Percentiles rank a stretch among this genome's conserved stretches.
phyloP scores from a whole-genome alignment of 768 basidiomycete genomes.

The Termitomyces heimii region DNA sequence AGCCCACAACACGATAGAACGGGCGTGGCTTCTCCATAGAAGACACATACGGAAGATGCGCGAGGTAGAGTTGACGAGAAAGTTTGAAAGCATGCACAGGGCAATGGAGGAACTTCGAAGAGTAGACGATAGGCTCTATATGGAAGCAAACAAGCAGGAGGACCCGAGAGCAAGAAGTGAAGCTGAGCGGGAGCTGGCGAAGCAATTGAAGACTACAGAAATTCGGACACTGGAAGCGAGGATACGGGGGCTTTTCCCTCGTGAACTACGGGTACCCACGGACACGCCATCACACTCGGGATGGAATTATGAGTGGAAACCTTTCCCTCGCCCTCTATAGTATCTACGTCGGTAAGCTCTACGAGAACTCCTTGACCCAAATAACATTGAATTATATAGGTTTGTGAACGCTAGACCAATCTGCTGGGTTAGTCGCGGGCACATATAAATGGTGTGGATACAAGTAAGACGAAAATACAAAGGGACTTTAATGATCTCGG shows the following conservation, averaged over 20 bases:
- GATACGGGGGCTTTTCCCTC: constrained; percentile 78
- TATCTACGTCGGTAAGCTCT: constrained; percentile 14
- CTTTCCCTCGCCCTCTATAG: constrained; percentile 49
- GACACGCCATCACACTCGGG: constrained; percentile 79
- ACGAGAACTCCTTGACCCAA: background rate
- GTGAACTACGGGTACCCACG: constrained; percentile 80
- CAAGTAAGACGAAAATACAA: constrained; percentile 4
- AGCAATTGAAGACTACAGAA: constrained; percentile 60
- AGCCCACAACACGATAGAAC: constrained; percentile 87
- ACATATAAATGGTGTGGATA: background rate
- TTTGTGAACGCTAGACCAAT: background rate
- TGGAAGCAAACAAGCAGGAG: constrained; percentile 68
- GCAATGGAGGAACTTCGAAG: constrained; percentile 80
- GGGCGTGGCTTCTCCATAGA: constrained; percentile 82
- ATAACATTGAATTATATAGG: background rate
- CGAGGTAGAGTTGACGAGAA: constrained; percentile 63
- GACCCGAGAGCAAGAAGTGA: constrained; percentile 62
- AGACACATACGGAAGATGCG: constrained; percentile 68
- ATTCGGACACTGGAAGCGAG: constrained; percentile 69
- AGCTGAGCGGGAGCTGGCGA: constrained; percentile 53
- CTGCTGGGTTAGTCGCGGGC: no score
- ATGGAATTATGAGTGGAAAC: constrained; percentile 86
- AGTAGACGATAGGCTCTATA: constrained; percentile 53
- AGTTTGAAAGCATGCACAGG: constrained; percentile 73
- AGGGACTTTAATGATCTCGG: constrained; percentile 12